Percentiles rank a stretch among this genome's conserved stretches.
These are phyloP conservation scores for Mastigamoeba balamuthi DNA, from an alignment of 78 protist species.

Conservation along the genomic window DNA sequence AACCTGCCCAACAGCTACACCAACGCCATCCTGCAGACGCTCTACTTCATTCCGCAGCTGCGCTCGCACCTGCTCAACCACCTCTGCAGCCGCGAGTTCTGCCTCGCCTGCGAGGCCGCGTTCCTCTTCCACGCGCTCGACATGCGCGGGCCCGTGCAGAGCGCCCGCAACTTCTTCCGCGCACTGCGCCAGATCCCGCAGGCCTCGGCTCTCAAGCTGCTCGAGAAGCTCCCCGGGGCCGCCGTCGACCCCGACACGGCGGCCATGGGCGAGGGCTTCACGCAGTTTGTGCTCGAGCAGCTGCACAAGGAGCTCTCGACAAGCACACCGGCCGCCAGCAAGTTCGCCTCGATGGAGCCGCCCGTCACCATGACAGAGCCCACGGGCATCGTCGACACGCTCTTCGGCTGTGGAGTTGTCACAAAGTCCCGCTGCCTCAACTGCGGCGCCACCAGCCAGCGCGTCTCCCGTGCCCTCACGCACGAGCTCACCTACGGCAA, in stretches of 20 bases:
- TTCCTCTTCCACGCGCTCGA: constrained; percentile 41
- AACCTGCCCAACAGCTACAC: constrained; percentile 34
- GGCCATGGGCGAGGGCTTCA: constrained; percentile 24
- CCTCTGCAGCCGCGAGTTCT: constrained; percentile 36
- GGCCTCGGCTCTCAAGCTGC: neutral
- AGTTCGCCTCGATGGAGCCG: neutral
- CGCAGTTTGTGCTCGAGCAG: constrained; percentile 42
- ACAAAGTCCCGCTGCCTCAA: neutral
- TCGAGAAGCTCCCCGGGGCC: neutral
- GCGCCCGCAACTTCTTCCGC: constrained; percentile 42
- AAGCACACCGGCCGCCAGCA: neutral
- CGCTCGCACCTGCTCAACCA: constrained; percentile 24
- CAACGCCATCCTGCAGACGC: constrained; percentile 51
- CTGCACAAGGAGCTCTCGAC: constrained; percentile 37
- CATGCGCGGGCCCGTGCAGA: neutral
- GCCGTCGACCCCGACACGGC: neutral
- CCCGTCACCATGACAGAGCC: neutral
- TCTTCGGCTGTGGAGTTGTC: neutral
- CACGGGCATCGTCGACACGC: neutral
- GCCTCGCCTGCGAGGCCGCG: constrained; percentile 58
- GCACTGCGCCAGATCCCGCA: constrained; percentile 43
- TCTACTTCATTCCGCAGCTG: constrained; percentile 56
- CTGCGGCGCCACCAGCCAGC: neutral
- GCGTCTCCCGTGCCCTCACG: neutral
- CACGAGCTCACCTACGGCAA: neutral